Percentiles rank a stretch among this genome's conserved stretches.
Evolutionary conservation across 148 eudicot genomes (phyloP).

Genomic region (Rhododendron ovatum): DNA sequence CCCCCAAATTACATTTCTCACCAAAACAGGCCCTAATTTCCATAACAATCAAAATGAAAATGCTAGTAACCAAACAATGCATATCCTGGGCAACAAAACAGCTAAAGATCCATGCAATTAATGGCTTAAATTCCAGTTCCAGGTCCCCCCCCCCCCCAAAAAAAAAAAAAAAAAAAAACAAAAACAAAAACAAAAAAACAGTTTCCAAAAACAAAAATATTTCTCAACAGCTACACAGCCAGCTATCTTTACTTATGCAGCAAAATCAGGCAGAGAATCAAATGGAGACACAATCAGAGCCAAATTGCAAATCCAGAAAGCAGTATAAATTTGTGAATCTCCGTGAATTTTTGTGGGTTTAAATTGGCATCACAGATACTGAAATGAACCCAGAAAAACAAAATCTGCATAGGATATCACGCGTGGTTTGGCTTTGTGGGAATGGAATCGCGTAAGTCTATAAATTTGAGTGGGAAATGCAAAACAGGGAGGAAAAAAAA

Average conservation of each 20-base stretch:
- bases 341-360: slow-evolving; percentile 7
- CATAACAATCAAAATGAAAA: slow-evolving; percentile 10
- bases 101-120: slow-evolving; percentile 14
- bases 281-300: slow-evolving; percentile 7
- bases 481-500: neutral
- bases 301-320: slow-evolving; percentile 9
- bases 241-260: slow-evolving; percentile 12
- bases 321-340: slow-evolving; percentile 6
- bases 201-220: neutral
- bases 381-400: slow-evolving; percentile 14
- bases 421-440: slow-evolving; percentile 4
- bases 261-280: slow-evolving; percentile 5
- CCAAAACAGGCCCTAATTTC: slow-evolving; percentile 2
- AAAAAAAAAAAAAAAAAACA: too few relatives aligned
- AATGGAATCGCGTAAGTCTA: neutral
- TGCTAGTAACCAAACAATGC: neutral
- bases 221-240: neutral
- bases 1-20: slow-evolving; percentile 4
- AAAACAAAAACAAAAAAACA: neutral
- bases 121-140: slow-evolving; percentile 16
- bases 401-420: slow-evolving; percentile 16
- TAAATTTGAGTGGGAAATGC: slow-evolving; percentile 10
- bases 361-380: slow-evolving; percentile 13
- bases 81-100: slow-evolving; percentile 16
- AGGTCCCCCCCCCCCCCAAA: too few relatives aligned